phyloP scores from a whole-genome alignment of 768 basidiomycete genomes.

The Suillus cothurnatus region DNA sequence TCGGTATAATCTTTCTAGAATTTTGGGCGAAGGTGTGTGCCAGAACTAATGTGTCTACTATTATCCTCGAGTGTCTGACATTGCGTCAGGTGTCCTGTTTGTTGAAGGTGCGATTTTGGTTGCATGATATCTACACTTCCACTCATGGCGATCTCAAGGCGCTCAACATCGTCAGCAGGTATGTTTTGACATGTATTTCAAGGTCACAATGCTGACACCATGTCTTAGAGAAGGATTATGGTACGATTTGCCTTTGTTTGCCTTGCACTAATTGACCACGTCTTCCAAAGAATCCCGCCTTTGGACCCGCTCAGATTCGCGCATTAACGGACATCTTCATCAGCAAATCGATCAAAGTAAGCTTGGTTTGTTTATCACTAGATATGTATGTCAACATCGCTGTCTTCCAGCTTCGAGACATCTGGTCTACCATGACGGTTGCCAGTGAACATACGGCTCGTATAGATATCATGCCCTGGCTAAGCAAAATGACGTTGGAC shows the following conservation, averaged over 20 bases:
- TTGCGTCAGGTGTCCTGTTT: constrained; percentile 46
- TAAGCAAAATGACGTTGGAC: constrained; percentile 41
- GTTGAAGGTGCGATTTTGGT: constrained; percentile 34
- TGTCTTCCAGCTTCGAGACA: constrained; percentile 47
- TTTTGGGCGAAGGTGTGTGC: constrained; percentile 44
- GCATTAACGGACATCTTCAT: constrained; percentile 59
- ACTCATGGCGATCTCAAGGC: constrained; percentile 14
- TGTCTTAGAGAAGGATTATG: constrained; percentile 31
- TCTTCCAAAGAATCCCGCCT: constrained; percentile 58
- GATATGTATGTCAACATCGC: not conserved
- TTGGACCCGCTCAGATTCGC: constrained; percentile 60
- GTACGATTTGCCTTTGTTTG: constrained; percentile 11
- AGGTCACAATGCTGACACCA: not conserved
- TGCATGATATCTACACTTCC: too few species aligned
- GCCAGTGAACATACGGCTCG: constrained; percentile 17
- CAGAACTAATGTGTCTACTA: not conserved
- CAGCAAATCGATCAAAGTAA: constrained; percentile 54
- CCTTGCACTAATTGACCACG: not conserved
- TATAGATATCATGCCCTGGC: constrained; percentile 36
- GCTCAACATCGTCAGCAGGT: constrained; percentile 45
- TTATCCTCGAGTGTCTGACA: not conserved
- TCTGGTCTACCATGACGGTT: constrained; percentile 41
- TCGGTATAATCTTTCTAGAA: constrained; percentile 38
- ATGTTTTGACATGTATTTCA: not conserved
- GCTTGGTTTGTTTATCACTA: constrained; percentile 8